These are phyloP conservation scores for Tricholoma sp. DNA, from an alignment of 768 basidiomycete species.

Conservation along the genomic window DNA sequence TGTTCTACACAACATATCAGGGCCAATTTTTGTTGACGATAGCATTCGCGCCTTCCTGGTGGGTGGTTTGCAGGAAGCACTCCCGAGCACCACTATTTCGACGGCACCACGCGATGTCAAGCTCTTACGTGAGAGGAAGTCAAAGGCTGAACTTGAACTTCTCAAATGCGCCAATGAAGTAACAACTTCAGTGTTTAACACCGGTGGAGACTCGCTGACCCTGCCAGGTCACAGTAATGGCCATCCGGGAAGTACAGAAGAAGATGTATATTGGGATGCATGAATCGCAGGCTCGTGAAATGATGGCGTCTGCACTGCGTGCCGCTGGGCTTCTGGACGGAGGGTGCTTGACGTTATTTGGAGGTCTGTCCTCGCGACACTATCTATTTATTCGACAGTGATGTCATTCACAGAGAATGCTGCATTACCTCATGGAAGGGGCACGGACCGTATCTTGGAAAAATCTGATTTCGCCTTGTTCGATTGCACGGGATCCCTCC, in stretches of 20 bases:
- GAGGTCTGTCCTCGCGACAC: slow-evolving; percentile 43
- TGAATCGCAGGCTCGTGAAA: slow-evolving; percentile 62
- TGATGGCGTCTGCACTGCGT: slow-evolving; percentile 52
- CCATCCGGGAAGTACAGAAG: slow-evolving; percentile 61
- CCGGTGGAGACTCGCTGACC: neutral
- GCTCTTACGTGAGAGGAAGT: slow-evolving; percentile 73
- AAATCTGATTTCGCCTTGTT: slow-evolving; percentile 66
- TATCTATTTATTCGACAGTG: neutral
- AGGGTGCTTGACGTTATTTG: slow-evolving; percentile 70
- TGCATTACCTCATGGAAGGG: slow-evolving; percentile 79
- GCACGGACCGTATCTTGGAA: slow-evolving; percentile 58
- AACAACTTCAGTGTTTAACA: neutral
- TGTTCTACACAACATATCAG: slow-evolving; percentile 15
- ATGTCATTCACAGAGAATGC: slow-evolving; percentile 65
- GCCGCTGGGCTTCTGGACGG: slow-evolving; percentile 54
- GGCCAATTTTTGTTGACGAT: slow-evolving; percentile 56
- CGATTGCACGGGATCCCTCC: slow-evolving; percentile 65
- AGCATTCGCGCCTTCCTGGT: slow-evolving; percentile 57
- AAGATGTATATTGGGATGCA: slow-evolving; percentile 66
- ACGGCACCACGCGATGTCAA: slow-evolving; percentile 51
- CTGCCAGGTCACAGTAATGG: slow-evolving; percentile 67
- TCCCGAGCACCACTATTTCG: slow-evolving; percentile 29
- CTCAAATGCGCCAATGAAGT: slow-evolving; percentile 82
- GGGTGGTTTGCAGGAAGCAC: slow-evolving; percentile 52
- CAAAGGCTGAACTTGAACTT: slow-evolving; percentile 60